Evolutionary conservation across 2,329 filamentous ascomycete genomes (phyloP).

Genomic region (Paradendryphiella salina): DNA sequence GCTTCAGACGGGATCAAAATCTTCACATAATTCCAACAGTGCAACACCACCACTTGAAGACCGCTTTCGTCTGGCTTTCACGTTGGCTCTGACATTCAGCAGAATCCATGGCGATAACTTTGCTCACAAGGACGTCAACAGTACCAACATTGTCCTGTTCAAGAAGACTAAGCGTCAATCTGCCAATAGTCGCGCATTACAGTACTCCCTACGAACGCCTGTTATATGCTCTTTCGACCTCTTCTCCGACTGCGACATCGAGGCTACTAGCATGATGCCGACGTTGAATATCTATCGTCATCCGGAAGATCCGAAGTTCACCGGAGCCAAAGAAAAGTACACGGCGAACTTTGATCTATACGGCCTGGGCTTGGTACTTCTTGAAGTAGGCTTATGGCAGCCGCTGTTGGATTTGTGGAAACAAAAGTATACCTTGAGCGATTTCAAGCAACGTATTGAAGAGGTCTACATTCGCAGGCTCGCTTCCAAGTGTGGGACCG

Average conservation of each 20-base stretch:
- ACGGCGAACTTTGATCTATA: conserved; percentile 65
- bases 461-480: conserved; percentile 67
- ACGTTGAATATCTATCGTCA: conserved; percentile 68
- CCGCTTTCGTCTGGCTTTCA: conserved; percentile 74
- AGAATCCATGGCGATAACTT: conserved; percentile 71
- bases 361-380: conserved; percentile 70
- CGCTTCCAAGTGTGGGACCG: conserved; percentile 69
- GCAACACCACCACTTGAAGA: conserved; percentile 64
- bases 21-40: conserved; percentile 48
- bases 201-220: conserved; percentile 66
- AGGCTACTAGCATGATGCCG: conserved; percentile 47
- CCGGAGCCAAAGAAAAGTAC: conserved; percentile 34
- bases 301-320: conserved; percentile 56
- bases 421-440: conserved; percentile 61
- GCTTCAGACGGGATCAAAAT: conserved; percentile 52
- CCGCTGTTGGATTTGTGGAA: conserved; percentile 64
- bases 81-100: conserved; percentile 72
- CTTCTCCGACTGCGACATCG: conserved; percentile 62
- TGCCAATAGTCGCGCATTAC: conserved; percentile 46
- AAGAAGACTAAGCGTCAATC: conserved; percentile 51
- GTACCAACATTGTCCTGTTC: conserved; percentile 70
- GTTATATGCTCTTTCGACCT: conserved; percentile 75
- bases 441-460: conserved; percentile 67
- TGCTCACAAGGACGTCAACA: conserved; percentile 70
- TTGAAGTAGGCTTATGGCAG: conserved; percentile 77